Evolutionary conservation across 768 basidiomycete species (phyloP), one percentile per base, ranked within the genome.

Genomic region (Rhizopogon rudus): DNA sequence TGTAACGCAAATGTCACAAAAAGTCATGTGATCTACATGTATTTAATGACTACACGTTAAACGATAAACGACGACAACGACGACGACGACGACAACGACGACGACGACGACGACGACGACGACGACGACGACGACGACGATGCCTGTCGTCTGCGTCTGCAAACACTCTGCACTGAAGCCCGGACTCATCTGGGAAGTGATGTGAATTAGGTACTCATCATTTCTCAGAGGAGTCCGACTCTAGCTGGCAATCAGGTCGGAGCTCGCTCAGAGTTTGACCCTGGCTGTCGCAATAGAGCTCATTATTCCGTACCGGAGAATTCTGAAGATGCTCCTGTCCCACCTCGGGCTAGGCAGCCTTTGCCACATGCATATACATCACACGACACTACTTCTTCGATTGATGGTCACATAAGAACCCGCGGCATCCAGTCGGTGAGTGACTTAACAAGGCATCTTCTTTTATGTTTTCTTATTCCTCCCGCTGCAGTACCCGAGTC

Each of bases 241-340:
- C 61, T 57, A 40, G 63, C 54, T 60, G 57, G 55, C 40, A 44
- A 35, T 40, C 41, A 58, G 53, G 46, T 39, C 55, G 33, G 61
- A 54, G 58, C 55, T 6, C 52, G 20, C 22, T 49, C 59, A 41
- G 59, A 51, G 35, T 63, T 58, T 54, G 56, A 48, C 33, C 55
- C 7, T 41, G 46, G 3, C 17, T 44, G 42, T 57, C 58, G 37
- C 48, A 61, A 46, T 65, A 60, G 44, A 49, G 61, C 10, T 51
- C 28, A 53, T 41, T 40, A 54, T 28, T 52, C 59, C 49, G 46
- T 41, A 14, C 48, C 63, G 46, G 64, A 67, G 16, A 46, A 58
- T n/a, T 64, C 62, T 40, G 60, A 66, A 48, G 70, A 70, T 5
- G 6, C 67, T 1, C 70, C 68, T 42, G 59, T 70, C 33, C 68